These are phyloP conservation scores for Xylaria polymorpha DNA, from an alignment of 2,329 filamentous ascomycete species.

Conservation along the genomic window DNA sequence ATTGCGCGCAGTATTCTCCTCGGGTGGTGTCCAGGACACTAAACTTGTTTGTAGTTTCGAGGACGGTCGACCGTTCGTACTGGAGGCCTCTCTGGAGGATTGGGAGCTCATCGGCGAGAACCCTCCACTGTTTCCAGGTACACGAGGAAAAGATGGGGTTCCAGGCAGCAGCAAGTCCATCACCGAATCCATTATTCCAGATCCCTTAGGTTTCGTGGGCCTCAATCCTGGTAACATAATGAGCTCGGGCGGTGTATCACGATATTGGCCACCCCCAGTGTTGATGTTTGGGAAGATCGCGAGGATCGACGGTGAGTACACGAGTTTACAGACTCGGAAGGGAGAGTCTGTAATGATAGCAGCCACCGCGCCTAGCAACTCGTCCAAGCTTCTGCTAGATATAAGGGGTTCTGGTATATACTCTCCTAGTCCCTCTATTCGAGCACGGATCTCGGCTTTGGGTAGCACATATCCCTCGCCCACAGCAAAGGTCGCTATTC, in stretches of 20 bases:
- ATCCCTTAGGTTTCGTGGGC: constrained; percentile 57
- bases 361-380: constrained; percentile 80
- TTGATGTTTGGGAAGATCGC: constrained; percentile 74
- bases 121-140: constrained; percentile 49
- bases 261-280: constrained; percentile 61
- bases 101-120: constrained; percentile 66
- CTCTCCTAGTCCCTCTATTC: constrained; percentile 65
- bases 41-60: constrained; percentile 46
- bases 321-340: constrained; percentile 77
- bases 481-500: constrained; percentile 77
- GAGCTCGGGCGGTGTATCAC: constrained; percentile 62
- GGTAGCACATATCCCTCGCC: constrained; percentile 76
- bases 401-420: constrained; percentile 72
- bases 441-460: constrained; percentile 66
- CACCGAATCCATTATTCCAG: constrained; percentile 70
- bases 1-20: constrained; percentile 41
- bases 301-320: constrained; percentile 75
- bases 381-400: constrained; percentile 68
- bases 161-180: constrained; percentile 75
- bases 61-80: constrained; percentile 43
- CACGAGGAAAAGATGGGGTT: constrained; percentile 56
- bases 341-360: constrained; percentile 83
- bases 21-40: constrained; percentile 44
- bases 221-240: constrained; percentile 65
- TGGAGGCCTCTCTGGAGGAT: constrained; percentile 53